Percentiles rank a stretch among this genome's conserved stretches.
Conservation (phyloP, 768 basidiomycete genomes). For the Guyanaporus albipodus region DNA sequence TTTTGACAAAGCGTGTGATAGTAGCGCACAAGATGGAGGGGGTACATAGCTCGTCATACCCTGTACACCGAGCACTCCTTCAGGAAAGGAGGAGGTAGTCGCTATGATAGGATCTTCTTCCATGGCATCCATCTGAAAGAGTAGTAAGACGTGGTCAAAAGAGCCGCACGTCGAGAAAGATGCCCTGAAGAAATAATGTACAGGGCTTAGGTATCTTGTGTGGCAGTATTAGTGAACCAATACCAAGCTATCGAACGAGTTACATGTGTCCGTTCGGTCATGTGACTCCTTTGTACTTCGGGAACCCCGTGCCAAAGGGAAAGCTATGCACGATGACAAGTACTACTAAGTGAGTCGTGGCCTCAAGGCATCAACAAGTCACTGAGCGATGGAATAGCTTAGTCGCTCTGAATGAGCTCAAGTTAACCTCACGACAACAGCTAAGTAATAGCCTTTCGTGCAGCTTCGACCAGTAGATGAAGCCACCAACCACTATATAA, state of each 20-base stretch:
- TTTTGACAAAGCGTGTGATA: neutral
- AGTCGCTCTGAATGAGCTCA: too few relatives aligned
- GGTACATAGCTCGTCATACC: conserved; percentile 11
- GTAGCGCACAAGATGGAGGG: conserved; percentile 20
- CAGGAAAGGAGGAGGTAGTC: conserved; percentile 20
- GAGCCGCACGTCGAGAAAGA: neutral
- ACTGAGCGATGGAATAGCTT: too few relatives aligned
- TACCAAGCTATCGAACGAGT: conserved; percentile 1
- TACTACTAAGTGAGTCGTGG: too few relatives aligned
- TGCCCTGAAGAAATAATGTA: conserved; percentile 6
- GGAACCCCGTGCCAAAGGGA: too few relatives aligned
- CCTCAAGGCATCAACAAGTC: too few relatives aligned
- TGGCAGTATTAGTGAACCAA: conserved; percentile 14
- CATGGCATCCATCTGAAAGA: conserved; percentile 32
- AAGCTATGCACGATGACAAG: too few relatives aligned
- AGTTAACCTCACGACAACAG: too few relatives aligned
- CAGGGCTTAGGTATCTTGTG: conserved; percentile 20
- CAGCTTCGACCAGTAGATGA: too few relatives aligned
- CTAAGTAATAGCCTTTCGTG: too few relatives aligned
- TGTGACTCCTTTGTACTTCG: conserved; percentile 16
- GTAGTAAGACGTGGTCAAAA: neutral
- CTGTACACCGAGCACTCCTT: conserved; percentile 17
- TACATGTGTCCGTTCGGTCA: conserved; percentile 12
- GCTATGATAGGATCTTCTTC: conserved; percentile 31
- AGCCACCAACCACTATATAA: too few relatives aligned